Percentiles rank a stretch among this genome's conserved stretches.
Evolutionary conservation across 2,329 filamentous ascomycete genomes (phyloP).

Genomic region (Aspergillus flavus): DNA sequence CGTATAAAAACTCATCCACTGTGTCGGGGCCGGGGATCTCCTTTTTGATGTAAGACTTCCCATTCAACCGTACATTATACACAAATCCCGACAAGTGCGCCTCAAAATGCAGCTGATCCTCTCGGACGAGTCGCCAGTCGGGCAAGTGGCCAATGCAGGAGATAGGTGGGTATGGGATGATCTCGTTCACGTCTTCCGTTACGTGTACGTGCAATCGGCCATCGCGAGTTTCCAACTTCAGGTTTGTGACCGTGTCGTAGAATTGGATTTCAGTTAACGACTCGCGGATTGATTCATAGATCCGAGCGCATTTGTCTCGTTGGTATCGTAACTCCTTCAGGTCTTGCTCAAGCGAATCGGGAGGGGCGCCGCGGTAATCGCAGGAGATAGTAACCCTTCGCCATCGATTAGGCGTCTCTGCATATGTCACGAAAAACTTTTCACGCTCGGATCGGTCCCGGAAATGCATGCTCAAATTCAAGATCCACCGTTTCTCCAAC

Average conservation of each 20-base stretch:
- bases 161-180: constrained; percentile 79
- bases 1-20: constrained; percentile 94
- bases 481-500: constrained; percentile 86
- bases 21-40: constrained; percentile 96
- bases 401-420: constrained; percentile 77
- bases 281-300: constrained; percentile 92
- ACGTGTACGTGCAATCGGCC: constrained; percentile 93
- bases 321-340: constrained; percentile 77
- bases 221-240: constrained; percentile 87
- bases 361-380: constrained; percentile 81
- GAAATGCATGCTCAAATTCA: constrained; percentile 98
- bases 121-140: constrained; percentile 56
- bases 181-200: constrained; percentile 95
- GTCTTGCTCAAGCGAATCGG: constrained; percentile 83
- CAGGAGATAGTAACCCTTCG: constrained; percentile 88
- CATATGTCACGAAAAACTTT: constrained; percentile 97
- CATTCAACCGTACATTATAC: constrained; percentile 80
- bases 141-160: constrained; percentile 72
- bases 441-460: constrained; percentile 88
- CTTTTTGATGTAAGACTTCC: constrained; percentile 83
- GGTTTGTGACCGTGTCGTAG: constrained; percentile 92
- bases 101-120: constrained; percentile 79
- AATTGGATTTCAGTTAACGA: constrained; percentile 93
- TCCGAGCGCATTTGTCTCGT: constrained; percentile 86
- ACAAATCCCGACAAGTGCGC: constrained; percentile 96